A percentile compares a stretch with the other conserved stretches of the same genome.
phyloP scores from a whole-genome alignment of 176 grass and related monocot genomes.

The Triticum monococcum region DNA sequence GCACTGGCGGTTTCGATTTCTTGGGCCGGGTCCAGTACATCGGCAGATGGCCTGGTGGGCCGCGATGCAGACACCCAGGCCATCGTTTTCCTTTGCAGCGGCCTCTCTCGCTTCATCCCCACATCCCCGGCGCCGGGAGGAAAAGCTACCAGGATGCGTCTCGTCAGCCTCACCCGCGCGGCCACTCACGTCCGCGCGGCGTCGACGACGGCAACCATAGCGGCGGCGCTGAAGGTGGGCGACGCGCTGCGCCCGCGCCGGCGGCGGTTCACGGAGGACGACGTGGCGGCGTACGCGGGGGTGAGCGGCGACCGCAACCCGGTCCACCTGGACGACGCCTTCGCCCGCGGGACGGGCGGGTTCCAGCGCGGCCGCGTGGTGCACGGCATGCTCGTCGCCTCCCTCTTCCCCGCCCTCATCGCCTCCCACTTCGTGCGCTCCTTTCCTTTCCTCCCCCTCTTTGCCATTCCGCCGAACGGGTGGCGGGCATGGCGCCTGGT shows the following conservation, averaged over 20 bases:
- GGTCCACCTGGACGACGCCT: slow-evolving; percentile 56
- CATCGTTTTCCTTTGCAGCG: too few relatives aligned
- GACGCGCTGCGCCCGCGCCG: slow-evolving; percentile 27
- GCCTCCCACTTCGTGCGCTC: slow-evolving; percentile 51
- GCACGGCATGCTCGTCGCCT: slow-evolving; percentile 77
- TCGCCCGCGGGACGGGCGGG: slow-evolving; percentile 27
- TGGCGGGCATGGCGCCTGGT: not conserved
- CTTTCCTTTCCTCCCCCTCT: not conserved
- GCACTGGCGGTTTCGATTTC: too few relatives aligned
- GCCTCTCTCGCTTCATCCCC: too few relatives aligned
- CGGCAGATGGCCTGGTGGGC: too few relatives aligned
- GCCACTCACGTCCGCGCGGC: not conserved
- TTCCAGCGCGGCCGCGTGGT: slow-evolving; percentile 64
- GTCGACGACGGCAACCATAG: not conserved
- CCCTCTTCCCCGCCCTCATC: slow-evolving; percentile 67
- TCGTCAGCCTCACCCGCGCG: not conserved
- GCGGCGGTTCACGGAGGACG: slow-evolving; percentile 53
- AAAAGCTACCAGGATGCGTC: not conserved
- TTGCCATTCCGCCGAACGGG: slow-evolving; percentile 40
- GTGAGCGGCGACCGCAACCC: slow-evolving; percentile 77
- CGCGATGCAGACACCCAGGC: too few relatives aligned
- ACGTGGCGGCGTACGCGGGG: slow-evolving; percentile 49
- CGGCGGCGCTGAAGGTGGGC: slow-evolving; percentile 28
- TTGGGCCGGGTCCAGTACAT: too few relatives aligned
- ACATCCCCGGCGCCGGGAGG: too few relatives aligned